A percentile compares a stretch with the other conserved stretches of the same genome.
Conservation (phyloP, 1,139 yeast species). For the Candida tetrigidarum region DNA sequence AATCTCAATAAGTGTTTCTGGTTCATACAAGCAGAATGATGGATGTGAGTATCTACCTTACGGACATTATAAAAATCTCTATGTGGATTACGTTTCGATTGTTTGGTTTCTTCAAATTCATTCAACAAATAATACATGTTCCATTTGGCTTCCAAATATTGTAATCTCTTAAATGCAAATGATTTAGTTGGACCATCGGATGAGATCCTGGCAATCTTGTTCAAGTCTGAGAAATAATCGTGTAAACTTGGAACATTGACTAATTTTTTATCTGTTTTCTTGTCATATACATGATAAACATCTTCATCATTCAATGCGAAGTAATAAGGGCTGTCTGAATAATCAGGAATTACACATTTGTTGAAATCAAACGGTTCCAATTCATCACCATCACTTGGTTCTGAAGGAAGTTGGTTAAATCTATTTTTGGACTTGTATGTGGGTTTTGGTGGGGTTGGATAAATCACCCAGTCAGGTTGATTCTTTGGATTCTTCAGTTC, state of each 20-base stretch:
- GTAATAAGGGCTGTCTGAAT: slow-evolving; percentile 45
- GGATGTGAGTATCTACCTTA: slow-evolving; percentile 99
- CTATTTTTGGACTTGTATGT: slow-evolving; percentile 74
- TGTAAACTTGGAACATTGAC: slow-evolving; percentile 74
- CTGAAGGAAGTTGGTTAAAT: slow-evolving; percentile 54
- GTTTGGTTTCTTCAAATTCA: slow-evolving; percentile 91
- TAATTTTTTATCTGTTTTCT: slow-evolving; percentile 37
- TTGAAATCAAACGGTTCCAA: slow-evolving; percentile 61
- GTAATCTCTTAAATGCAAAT: slow-evolving; percentile 91
- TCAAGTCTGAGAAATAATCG: slow-evolving; percentile 85
- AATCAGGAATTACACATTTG: slow-evolving; percentile 68
- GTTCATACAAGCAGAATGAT: slow-evolving; percentile 99
- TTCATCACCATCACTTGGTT: slow-evolving; percentile 27
- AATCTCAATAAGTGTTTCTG: slow-evolving; percentile 95
- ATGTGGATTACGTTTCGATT: slow-evolving; percentile 79
- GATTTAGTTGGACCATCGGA: slow-evolving; percentile 98
- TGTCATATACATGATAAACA: slow-evolving; percentile 66
- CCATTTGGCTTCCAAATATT: slow-evolving; percentile 97
- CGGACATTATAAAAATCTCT: slow-evolving; percentile 98
- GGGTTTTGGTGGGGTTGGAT: slow-evolving; percentile 95
- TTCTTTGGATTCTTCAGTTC: slow-evolving; percentile 87
- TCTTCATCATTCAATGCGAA: slow-evolving; percentile 63
- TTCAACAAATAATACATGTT: slow-evolving; percentile 84
- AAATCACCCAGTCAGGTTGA: slow-evolving; percentile 68
- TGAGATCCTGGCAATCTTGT: slow-evolving; percentile 67